A percentile compares a stretch with the other conserved stretches of the same genome.
phyloP scores from a whole-genome alignment of 2,329 filamentous ascomycete species.

The Blastomyces percursus region DNA sequence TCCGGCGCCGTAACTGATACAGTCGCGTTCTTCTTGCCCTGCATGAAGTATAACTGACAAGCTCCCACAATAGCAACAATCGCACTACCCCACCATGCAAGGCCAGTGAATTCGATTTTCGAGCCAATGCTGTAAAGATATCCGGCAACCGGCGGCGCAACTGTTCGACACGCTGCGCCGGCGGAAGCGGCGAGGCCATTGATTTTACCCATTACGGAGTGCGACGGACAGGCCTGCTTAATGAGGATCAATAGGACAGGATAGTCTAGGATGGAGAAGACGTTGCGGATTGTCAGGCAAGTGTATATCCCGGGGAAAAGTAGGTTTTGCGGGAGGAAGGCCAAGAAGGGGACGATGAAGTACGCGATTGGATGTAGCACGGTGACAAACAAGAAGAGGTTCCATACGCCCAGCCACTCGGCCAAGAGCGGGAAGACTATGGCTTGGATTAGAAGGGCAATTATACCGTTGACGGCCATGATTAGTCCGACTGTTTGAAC shows the following conservation, averaged over 20 bases:
- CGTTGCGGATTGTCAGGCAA: conserved; percentile 54
- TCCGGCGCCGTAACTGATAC: conserved; percentile 28
- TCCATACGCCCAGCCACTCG: conserved; percentile 55
- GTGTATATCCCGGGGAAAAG: conserved; percentile 54
- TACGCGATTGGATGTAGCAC: conserved; percentile 57
- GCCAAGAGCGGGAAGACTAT: conserved; percentile 58
- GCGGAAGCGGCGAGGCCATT: conserved; percentile 62
- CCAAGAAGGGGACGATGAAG: conserved; percentile 57
- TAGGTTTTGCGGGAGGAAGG: conserved; percentile 43
- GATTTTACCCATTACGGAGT: conserved; percentile 55
- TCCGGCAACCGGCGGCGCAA: conserved; percentile 58
- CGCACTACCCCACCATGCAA: conserved; percentile 52
- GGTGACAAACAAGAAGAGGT: conserved; percentile 53
- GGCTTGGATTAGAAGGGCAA: conserved; percentile 62
- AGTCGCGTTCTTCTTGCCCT: conserved; percentile 36
- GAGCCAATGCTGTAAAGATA: conserved; percentile 54
- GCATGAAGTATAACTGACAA: conserved; percentile 47
- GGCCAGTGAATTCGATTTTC: conserved; percentile 46
- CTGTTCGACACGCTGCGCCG: conserved; percentile 58
- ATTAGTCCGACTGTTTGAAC: conserved; percentile 58
- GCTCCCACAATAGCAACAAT: conserved; percentile 46
- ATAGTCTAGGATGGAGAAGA: conserved; percentile 58
- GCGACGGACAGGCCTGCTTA: conserved; percentile 57
- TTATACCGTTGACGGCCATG: conserved; percentile 57
- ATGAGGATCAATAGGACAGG: conserved; percentile 60